These are phyloP conservation scores for Diplocarpon mali DNA, from an alignment of 2,329 filamentous ascomycete genomes.

Conservation along the genomic window DNA sequence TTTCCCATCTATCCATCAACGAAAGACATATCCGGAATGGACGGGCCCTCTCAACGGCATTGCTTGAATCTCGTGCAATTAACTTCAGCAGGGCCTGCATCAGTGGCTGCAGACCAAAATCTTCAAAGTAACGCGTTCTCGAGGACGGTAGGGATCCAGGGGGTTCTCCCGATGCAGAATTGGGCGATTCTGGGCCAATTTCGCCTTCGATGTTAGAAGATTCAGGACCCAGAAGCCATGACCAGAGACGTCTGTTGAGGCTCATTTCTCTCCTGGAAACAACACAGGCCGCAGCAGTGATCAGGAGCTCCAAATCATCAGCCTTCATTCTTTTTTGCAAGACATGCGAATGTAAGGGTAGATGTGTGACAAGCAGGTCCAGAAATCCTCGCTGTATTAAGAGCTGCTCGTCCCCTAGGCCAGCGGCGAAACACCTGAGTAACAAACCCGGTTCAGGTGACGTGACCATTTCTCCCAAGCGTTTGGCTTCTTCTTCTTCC, in stretches of 20 bases:
- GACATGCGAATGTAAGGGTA: slow-evolving; percentile 74
- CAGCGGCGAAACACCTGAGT: slow-evolving; percentile 83
- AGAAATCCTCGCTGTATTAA: slow-evolving; percentile 91
- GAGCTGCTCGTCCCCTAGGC: slow-evolving; percentile 75
- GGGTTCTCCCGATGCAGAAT: slow-evolving; percentile 20
- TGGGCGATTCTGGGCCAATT: slow-evolving; percentile 34
- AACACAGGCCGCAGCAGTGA: slow-evolving; percentile 76
- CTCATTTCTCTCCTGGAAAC: slow-evolving; percentile 92
- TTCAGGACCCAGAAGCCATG: slow-evolving; percentile 84
- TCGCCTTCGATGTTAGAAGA: slow-evolving; percentile 38
- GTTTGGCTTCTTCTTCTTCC: slow-evolving; percentile 33
- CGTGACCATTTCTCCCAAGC: slow-evolving; percentile 56
- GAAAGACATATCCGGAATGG: slow-evolving; percentile 90
- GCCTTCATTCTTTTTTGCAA: slow-evolving; percentile 63
- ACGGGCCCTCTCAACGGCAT: slow-evolving; percentile 59
- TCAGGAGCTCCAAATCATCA: slow-evolving; percentile 68
- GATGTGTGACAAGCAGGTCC: slow-evolving; percentile 79
- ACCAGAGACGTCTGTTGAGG: slow-evolving; percentile 86
- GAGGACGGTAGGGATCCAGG: slow-evolving; percentile 31
- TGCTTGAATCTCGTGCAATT: slow-evolving; percentile 45
- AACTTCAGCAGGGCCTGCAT: slow-evolving; percentile 65
- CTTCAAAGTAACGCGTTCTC: slow-evolving; percentile 72
- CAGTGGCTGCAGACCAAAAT: slow-evolving; percentile 64
- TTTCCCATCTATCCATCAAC: slow-evolving; percentile 97
- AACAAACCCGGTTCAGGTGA: slow-evolving; percentile 86